Percentiles rank a stretch among this genome's conserved stretches.
phyloP scores from a whole-genome alignment of 768 basidiomycete species.

The Psilocybe cyanescens region DNA sequence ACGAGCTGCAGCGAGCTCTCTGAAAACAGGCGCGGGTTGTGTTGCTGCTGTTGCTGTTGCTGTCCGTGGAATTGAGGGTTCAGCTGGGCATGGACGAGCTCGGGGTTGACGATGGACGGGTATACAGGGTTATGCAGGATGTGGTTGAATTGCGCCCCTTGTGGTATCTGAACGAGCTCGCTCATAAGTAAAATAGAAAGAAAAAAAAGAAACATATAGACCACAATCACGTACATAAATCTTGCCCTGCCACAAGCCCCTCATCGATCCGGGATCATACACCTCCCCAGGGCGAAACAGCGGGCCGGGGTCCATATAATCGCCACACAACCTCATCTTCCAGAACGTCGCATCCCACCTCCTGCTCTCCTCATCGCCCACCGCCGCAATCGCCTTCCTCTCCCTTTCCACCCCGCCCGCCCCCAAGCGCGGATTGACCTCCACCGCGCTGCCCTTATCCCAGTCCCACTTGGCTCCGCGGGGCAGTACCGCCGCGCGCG shows the following conservation, averaged over 20 bases:
- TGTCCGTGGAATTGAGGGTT: too few relatives aligned
- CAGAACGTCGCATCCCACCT: conserved; percentile 64
- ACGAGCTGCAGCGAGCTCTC: conserved; percentile 38
- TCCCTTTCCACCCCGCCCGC: not conserved
- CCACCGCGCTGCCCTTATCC: conserved; percentile 18
- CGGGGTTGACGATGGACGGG: conserved; percentile 14
- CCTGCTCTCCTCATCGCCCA: conserved; percentile 34
- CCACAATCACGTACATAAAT: conserved; percentile 51
- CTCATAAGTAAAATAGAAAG: not conserved
- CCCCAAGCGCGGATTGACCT: conserved; percentile 4
- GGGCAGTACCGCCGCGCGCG: conserved; percentile 34
- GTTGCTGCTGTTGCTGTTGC: not conserved
- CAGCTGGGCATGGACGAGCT: not conserved
- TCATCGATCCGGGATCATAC: conserved; percentile 55
- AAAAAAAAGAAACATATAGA: conserved; percentile 6
- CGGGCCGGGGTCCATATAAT: conserved; percentile 28
- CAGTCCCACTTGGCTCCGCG: conserved; percentile 32
- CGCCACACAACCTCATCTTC: conserved; percentile 49
- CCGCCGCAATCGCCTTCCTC: not conserved
- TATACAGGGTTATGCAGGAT: conserved; percentile 18
- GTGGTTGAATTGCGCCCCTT: conserved; percentile 16
- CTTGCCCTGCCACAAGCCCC: conserved; percentile 66
- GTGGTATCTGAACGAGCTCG: conserved; percentile 25
- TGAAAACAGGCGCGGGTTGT: conserved; percentile 25
- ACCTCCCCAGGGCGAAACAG: conserved; percentile 33